These are phyloP conservation scores for Coemansia sp. DNA, from an alignment of 192 early-diverging fungal genomes.

Conservation along the genomic window DNA sequence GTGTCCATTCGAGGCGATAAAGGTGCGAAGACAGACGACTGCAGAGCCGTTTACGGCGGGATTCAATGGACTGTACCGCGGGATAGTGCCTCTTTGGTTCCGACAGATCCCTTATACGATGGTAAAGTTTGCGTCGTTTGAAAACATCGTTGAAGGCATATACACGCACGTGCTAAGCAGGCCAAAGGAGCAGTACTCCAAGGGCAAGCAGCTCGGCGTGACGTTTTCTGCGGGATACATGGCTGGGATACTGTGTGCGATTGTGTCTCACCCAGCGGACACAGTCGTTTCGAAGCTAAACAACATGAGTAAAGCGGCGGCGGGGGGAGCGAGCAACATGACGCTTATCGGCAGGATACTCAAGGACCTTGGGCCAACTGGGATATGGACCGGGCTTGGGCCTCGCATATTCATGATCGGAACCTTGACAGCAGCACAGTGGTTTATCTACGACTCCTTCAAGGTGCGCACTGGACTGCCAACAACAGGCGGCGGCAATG, in stretches of 20 bases:
- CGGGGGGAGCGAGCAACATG: conserved; percentile 55
- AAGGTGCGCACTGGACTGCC: conserved; percentile 70
- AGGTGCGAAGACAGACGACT: conserved; percentile 84
- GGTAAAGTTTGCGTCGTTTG: conserved; percentile 83
- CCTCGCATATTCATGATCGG: conserved; percentile 92
- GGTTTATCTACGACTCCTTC: conserved; percentile 82
- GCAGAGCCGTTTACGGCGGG: conserved; percentile 73
- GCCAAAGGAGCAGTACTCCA: conserved; percentile 70
- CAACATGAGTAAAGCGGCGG: conserved; percentile 59
- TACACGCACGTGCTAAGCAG: conserved; percentile 60
- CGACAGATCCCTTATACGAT: conserved; percentile 86
- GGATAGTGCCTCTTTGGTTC: conserved; percentile 74
- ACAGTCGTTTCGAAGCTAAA: conserved; percentile 72
- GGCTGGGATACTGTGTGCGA: conserved; percentile 84
- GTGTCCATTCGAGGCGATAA: conserved; percentile 83
- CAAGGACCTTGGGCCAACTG: conserved; percentile 64
- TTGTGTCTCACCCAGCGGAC: conserved; percentile 90
- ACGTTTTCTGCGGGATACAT: conserved; percentile 83
- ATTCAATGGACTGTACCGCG: conserved; percentile 67
- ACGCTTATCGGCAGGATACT: conserved; percentile 55
- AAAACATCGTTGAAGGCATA: conserved; percentile 69
- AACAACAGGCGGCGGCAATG: conserved; percentile 60
- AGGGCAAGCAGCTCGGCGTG: conserved; percentile 71
- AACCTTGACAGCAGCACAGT: conserved; percentile 83
- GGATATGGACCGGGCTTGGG: conserved; percentile 79